Evolutionary conservation across 1,284 basidiomycete species (phyloP).

Genomic region (Gymnopus androsaceus): DNA sequence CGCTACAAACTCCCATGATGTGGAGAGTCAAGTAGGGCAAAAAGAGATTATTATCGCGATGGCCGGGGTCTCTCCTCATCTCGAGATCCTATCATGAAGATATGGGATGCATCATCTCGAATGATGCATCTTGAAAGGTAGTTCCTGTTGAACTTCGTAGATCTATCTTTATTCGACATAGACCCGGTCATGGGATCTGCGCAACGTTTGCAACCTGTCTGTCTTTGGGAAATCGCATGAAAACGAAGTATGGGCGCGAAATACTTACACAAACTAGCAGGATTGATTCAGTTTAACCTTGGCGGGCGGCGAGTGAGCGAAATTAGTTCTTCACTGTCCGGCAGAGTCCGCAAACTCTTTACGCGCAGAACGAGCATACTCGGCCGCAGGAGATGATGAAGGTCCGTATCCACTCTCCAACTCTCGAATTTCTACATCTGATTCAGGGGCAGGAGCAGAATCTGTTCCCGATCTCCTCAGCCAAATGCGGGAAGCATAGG

Average conservation of each 20-base stretch:
- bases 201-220: neutral
- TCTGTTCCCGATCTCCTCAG: constrained; percentile 13
- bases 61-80: neutral
- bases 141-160: neutral
- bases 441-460: neutral
- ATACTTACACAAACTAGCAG: too few relatives aligned
- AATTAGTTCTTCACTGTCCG: neutral
- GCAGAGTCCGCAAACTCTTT: neutral
- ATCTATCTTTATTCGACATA: neutral
- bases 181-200: neutral
- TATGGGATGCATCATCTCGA: neutral
- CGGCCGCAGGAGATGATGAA: neutral
- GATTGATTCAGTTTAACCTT: neutral
- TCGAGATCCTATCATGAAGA: neutral
- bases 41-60: constrained; percentile 3
- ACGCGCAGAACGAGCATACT: neutral
- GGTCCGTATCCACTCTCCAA: neutral
- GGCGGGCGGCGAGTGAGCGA: too few relatives aligned
- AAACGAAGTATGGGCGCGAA: too few relatives aligned
- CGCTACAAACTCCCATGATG: neutral
- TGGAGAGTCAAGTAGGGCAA: neutral
- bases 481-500: constrained; percentile 40
- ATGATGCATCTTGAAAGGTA: neutral
- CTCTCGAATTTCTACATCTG: neutral
- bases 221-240: too few relatives aligned